Evolutionary conservation across 768 basidiomycete species (phyloP).

Genomic region (Scleroderma citrinum): DNA sequence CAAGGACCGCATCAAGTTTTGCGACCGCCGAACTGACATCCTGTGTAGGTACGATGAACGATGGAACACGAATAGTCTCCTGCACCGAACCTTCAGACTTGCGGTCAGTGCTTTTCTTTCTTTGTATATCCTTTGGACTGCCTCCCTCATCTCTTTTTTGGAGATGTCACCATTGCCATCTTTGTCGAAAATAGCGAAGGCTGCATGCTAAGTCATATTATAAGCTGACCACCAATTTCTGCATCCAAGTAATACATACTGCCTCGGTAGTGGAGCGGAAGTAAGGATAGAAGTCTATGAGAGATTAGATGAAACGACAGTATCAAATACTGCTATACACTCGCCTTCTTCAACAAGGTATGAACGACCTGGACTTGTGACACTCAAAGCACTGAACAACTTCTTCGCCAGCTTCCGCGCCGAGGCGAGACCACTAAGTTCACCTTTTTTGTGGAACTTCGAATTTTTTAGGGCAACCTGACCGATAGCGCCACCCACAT

Average conservation of each 20-base stretch:
- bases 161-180: conserved; percentile 80
- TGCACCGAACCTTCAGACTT: conserved; percentile 53
- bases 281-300: conserved; percentile 69
- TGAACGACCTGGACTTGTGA: conserved; percentile 51
- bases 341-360: conserved; percentile 64
- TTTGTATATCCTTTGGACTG: conserved; percentile 72
- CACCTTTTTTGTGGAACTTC: conserved; percentile 49
- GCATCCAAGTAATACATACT: conserved; percentile 26
- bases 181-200: conserved; percentile 69
- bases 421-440: conserved; percentile 52
- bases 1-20: conserved; percentile 71
- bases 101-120: conserved; percentile 69
- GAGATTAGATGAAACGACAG: background rate
- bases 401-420: conserved; percentile 65
- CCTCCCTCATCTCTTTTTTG: conserved; percentile 76
- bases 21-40: conserved; percentile 69
- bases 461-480: conserved; percentile 67
- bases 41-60: conserved; percentile 27
- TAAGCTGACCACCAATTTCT: background rate
- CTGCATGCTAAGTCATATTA: conserved; percentile 44
- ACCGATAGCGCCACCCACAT: conserved; percentile 56
- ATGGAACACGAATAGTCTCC: background rate
- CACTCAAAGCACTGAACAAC: conserved; percentile 56
- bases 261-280: conserved; percentile 69
- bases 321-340: background rate